Evolutionary conservation across 2,329 filamentous ascomycete genomes (phyloP).

Genomic region (Penicillium polonicum): DNA sequence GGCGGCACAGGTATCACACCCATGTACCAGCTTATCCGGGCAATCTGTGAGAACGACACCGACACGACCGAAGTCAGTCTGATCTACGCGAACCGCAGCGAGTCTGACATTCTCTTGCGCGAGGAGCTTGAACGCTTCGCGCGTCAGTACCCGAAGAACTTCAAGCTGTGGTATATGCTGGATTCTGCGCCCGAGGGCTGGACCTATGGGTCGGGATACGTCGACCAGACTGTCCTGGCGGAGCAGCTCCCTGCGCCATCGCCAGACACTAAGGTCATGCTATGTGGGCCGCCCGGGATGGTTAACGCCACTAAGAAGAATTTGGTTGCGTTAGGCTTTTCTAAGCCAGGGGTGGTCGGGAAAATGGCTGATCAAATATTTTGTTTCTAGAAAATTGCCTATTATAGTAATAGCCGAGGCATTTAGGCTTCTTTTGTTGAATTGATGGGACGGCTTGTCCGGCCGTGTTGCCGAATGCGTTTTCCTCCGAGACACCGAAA

Average conservation of each 20-base stretch:
- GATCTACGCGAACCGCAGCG: constrained; percentile 59
- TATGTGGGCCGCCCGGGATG: constrained; percentile 64
- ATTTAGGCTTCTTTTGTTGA: background rate
- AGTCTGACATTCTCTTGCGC: constrained; percentile 60
- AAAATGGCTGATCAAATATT: constrained; percentile 60
- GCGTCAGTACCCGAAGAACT: constrained; percentile 51
- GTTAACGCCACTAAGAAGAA: constrained; percentile 56
- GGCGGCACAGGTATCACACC: constrained; percentile 49
- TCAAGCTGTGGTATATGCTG: constrained; percentile 58
- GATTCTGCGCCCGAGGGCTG: constrained; percentile 50
- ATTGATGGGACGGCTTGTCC: background rate
- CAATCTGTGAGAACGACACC: constrained; percentile 60
- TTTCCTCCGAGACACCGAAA: background rate
- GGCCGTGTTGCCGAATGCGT: background rate
- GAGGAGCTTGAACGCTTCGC: constrained; percentile 57
- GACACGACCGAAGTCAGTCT: constrained; percentile 59
- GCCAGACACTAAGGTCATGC: constrained; percentile 52
- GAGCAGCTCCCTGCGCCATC: constrained; percentile 50
- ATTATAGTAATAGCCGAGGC: constrained; percentile 6
- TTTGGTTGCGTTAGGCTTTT: constrained; percentile 52
- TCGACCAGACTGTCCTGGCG: constrained; percentile 53
- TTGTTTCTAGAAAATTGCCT: constrained; percentile 44
- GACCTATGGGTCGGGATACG: constrained; percentile 51
- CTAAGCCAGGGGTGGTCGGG: constrained; percentile 49
- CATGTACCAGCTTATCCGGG: constrained; percentile 62